Conservation (phyloP, 1,284 basidiomycete genomes). For the Naganishia sp. region DNA sequence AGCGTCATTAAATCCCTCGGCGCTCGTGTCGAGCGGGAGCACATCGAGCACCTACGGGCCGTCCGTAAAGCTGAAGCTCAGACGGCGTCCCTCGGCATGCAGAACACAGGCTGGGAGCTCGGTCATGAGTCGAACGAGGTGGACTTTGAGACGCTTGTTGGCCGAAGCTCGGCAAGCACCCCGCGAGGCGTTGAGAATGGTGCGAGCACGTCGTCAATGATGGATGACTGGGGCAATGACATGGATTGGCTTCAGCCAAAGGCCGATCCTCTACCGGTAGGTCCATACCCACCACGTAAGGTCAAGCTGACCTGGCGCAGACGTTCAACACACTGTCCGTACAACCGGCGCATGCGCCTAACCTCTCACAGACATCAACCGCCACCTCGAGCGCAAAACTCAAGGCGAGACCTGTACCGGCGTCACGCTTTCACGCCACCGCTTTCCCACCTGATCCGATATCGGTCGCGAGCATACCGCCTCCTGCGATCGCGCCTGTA, state of each 20-base stretch:
- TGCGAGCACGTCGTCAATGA: constrained; percentile 44
- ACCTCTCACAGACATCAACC: background rate
- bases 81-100: constrained; percentile 40
- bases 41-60: constrained; percentile 52
- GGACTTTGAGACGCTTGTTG: constrained; percentile 54
- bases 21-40: constrained; percentile 52
- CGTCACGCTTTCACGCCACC: constrained; percentile 46
- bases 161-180: constrained; percentile 35
- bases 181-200: background rate
- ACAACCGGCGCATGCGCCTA: background rate
- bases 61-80: constrained; percentile 51
- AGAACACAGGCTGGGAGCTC: constrained; percentile 36
- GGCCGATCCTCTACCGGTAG: constrained; percentile 6
- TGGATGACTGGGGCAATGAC: constrained; percentile 37
- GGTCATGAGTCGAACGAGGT: constrained; percentile 40
- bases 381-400: constrained; percentile 30
- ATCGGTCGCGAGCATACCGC: constrained; percentile 26
- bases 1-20: constrained; percentile 53
- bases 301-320: background rate
- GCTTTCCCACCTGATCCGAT: constrained; percentile 37
- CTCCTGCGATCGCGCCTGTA: constrained; percentile 28
- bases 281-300: constrained; percentile 2
- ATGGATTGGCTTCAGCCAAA: constrained; percentile 39
- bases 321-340: background rate
- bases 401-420: constrained; percentile 45